Conservation (phyloP, 164 flowering plant species). For the Piper longum region DNA sequence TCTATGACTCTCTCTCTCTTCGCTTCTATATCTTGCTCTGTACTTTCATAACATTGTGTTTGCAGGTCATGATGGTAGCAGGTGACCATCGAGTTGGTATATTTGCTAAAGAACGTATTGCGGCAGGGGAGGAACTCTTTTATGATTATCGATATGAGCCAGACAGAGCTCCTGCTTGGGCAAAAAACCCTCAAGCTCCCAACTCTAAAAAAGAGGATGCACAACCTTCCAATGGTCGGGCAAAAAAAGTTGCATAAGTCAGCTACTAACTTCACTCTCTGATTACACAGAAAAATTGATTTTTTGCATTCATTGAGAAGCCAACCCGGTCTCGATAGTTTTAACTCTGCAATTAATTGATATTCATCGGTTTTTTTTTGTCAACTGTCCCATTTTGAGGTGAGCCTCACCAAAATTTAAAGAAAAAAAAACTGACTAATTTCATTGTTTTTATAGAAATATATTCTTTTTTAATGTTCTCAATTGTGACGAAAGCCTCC, state of each 20-base stretch:
- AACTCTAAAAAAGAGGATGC: conserved; percentile 69
- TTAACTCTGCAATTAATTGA: neutral
- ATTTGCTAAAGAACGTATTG: conserved; percentile 87
- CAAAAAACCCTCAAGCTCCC: conserved; percentile 82
- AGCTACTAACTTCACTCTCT: neutral
- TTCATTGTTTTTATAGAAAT: too few relatives aligned
- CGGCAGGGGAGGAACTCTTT: conserved; percentile 89
- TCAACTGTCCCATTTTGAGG: neutral
- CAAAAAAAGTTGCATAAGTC: conserved; percentile 76
- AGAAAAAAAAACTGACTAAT: too few relatives aligned
- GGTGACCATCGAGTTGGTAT: conserved; percentile 98
- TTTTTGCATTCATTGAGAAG: neutral
- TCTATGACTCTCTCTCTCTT: conserved; percentile 1
- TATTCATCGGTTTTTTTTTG: too few relatives aligned
- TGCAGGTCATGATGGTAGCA: conserved; percentile 95
- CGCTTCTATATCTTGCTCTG: neutral
- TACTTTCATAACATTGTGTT: conserved; percentile 1
- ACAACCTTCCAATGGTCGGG: conserved; percentile 65
- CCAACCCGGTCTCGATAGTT: neutral
- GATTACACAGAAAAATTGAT: neutral
- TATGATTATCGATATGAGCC: conserved; percentile 96
- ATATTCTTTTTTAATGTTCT: too few relatives aligned
- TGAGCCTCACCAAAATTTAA: too few relatives aligned
- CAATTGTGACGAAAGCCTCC: too few relatives aligned
- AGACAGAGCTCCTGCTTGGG: conserved; percentile 98